Evolutionary conservation across 2,329 filamentous ascomycete genomes (phyloP), one percentile per base, ranked within the genome.

Genomic region (Botrytis fabae): DNA sequence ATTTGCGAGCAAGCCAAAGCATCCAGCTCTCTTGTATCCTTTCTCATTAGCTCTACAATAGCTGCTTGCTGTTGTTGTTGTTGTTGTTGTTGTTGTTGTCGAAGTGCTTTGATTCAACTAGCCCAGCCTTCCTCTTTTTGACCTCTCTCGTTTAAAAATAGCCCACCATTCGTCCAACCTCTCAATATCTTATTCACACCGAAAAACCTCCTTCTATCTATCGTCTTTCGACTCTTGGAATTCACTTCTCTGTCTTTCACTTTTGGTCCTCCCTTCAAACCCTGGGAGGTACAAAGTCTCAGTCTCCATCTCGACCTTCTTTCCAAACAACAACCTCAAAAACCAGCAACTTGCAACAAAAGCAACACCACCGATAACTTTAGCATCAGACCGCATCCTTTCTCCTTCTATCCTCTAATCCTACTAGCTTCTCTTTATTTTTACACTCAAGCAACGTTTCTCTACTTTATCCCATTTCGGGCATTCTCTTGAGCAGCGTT

Each of bases 401-500:
- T 51, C 54, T 38, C 40, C 25, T 22, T 42, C 40, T 42, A 12
- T 42, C 10, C 65, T 68, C 38, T 20, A 28, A 40, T 57, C 48
- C 16, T n/a, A 40, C 22, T 44, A 42, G 40, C 38, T 18, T 32
- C 28, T 8, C 25, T 32, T 9, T 61, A 46, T 57, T 46, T 35
- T 46, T 57, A 57, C 51, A n/a, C 28, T 38, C 54, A 20, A 32
- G 54, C 38, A 61, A n/a, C 40, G 18, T 35, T 73, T 48, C 69
- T 42, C 46, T 42, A 65, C 14, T n/a, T 38, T 25, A 10, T 28
- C 63, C 77, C 74, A 65, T 66, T 66, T 64, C 40, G 75, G 76
- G 76, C 69, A 69, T 68, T 66, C 73, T 61, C 12, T 57, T 70
- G 65, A 70, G 28, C 63, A 75, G 71, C 74, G 70, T 75, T 78